A percentile compares a stretch with the other conserved stretches of the same genome.
Conservation (phyloP, 2,329 filamentous ascomycete species). For the Alternaria postmessia region DNA sequence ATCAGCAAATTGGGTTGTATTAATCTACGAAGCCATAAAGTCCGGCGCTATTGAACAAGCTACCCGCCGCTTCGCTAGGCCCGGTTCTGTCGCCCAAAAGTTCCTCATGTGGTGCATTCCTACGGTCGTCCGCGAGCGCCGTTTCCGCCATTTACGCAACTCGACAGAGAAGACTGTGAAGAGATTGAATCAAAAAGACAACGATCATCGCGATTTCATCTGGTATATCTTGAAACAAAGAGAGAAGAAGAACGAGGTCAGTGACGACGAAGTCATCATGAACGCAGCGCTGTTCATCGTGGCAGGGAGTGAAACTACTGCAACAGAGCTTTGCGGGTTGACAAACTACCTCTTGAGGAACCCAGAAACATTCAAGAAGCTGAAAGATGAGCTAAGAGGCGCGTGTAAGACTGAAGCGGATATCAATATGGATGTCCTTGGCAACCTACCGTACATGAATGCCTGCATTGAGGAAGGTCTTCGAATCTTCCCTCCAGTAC, state of each 20-base stretch:
- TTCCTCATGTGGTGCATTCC: constrained; percentile 45
- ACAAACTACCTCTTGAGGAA: constrained; percentile 42
- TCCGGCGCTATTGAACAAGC: constrained; percentile 43
- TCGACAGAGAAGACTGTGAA: constrained; percentile 43
- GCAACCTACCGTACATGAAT: constrained; percentile 51
- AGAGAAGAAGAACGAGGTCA: constrained; percentile 46
- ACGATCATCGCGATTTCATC: constrained; percentile 47
- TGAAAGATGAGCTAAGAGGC: constrained; percentile 38
- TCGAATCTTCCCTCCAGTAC: constrained; percentile 57
- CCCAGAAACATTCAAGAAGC: constrained; percentile 30
- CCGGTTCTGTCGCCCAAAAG: constrained; percentile 32
- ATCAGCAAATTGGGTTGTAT: constrained; percentile 45
- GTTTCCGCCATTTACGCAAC: constrained; percentile 38
- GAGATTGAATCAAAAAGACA: constrained; percentile 38
- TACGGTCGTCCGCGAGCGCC: constrained; percentile 34
- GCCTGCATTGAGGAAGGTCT: constrained; percentile 58
- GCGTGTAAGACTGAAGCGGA: constrained; percentile 40
- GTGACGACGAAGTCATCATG: constrained; percentile 44
- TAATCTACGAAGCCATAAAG: constrained; percentile 48
- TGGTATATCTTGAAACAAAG: constrained; percentile 47
- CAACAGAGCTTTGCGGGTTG: constrained; percentile 44
- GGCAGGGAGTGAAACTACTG: constrained; percentile 47
- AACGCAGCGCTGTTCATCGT: constrained; percentile 45
- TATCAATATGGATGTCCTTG: constrained; percentile 43
- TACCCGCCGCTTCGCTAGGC: constrained; percentile 38